Base-by-base conservation (phyloP, 1,284 basidiomycete genomes). In the Neonothopanus nambi region DNA sequence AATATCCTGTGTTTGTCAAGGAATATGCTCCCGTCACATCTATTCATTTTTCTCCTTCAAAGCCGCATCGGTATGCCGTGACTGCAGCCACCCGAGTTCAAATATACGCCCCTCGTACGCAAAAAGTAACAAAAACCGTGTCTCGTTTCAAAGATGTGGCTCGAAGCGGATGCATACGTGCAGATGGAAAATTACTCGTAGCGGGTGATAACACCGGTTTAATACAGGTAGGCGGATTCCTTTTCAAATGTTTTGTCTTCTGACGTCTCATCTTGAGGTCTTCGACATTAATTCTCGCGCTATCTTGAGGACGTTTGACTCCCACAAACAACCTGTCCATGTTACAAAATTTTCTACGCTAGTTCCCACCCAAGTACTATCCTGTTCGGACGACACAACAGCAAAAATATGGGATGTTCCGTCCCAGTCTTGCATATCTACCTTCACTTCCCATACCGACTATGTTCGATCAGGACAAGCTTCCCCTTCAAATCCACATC, bases 71-170 rank as follows among this genome's bases (percentile, higher is more conserved):
- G 63, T 98, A 95, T 76, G 96, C 95, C 15, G 95, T 98, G 47
- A 98, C 95, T 26, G 91, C 95, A 1, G 95, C 94, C 0, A 93
- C 95, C 0, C 81, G 95, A 56, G 88, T 99, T 1, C 92, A 99
- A 70, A 91, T 99, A 66, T 98, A 98, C 71, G 93, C 93, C 15
- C 94, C 95, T 30, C 86, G 92, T 56, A 98, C 95, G 7, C 93
- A 95, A 69, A 94, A 95, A 69, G 87, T 98, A 38, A 91, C 89
- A 15, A 99, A 99, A 77, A 97, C 93, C 0, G 95, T 99, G 57
- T 91, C 94, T 24, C 78, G 97, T 30, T 99, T 99, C 76, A 97
- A 97, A 70, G 96, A 98, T 66, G 89, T 96, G 28, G 95, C 95
- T 1, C 79, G 95, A 55, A 89, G 90, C 61, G 95, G 88, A 12